Conservation (phyloP, 2,329 filamentous ascomycete genomes). For the Fusarium fujikuroi region DNA sequence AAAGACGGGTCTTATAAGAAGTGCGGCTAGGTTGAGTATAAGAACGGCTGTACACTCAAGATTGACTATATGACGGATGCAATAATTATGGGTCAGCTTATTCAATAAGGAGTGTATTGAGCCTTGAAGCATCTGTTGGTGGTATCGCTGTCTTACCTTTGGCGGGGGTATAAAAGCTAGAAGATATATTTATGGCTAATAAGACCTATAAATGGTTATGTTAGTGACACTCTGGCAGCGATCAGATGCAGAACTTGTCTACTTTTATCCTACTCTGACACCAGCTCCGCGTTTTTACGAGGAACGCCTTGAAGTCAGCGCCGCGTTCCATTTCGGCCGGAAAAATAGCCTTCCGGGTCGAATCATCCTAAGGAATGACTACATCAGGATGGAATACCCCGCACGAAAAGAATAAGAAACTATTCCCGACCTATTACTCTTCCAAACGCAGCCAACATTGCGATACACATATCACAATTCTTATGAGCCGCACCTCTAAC, state of each 20-base stretch:
- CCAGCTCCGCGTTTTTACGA: not conserved
- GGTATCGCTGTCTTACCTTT: not conserved
- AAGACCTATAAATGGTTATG: not conserved
- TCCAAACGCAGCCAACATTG: not conserved
- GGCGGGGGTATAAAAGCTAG: not conserved
- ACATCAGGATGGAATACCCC: not conserved
- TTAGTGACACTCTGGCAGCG: not conserved
- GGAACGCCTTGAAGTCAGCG: not conserved
- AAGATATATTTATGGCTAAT: not conserved
- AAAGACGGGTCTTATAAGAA: not conserved
- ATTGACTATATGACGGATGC: not conserved
- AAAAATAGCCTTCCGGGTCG: not conserved
- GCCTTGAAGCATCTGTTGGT: not conserved
- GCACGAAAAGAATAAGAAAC: too few relatives aligned
- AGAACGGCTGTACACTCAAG: rapidly evolving
- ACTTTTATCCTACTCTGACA: not conserved
- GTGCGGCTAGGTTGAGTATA: not conserved
- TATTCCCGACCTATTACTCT: not conserved
- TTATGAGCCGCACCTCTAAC: not conserved
- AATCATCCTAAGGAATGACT: too few relatives aligned
- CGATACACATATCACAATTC: not conserved
- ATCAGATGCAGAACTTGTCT: too few relatives aligned
- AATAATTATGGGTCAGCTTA: not conserved
- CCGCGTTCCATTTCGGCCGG: not conserved
- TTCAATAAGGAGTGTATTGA: rapidly evolving